Evolutionary conservation across 345 rosid species (phyloP), one percentile per base, ranked within the genome.

Genomic region (Dovyalis caffra): DNA sequence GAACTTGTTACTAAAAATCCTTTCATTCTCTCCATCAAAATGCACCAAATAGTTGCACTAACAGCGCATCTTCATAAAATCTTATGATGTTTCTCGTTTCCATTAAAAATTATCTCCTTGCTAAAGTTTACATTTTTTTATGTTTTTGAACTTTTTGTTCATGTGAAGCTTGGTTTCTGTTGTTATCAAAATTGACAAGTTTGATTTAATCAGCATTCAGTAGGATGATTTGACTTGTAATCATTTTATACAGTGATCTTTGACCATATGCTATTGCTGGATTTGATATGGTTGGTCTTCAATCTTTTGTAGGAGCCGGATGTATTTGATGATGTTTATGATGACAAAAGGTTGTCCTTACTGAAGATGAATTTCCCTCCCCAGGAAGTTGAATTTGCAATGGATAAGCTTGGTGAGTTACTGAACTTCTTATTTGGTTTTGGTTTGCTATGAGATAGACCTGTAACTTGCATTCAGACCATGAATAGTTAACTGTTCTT

Each of bases 311-410:
- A 95, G 99, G 99, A 93, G 80, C 88, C 87, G 74, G 89, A 85
- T 77, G 81, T 75, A 49, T 82, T 82, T 49, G 77, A 83, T 53
- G 89, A 79, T 71, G 71, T 72, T 74, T 25, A 67, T 32, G 74
- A 87, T 70, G 89, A 84, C 62, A 87, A 80, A 86, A 86, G 89
- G 78, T 80, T 78, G 45, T 71, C 86, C 66, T 86, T 95, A 74
- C 86, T 89, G 29, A 71, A 79, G 85, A 95, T 95, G 99, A 83
- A 86, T 63, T 95, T 90, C 83, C 83, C 94, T 10, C 81, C 71
- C 34, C 75, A 85, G 51, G 89, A 89, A 67, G 85, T 93, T 64
- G 96, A 93, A 28, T 80, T 87, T 77, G 98, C 98, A 57, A 77
- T 95, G 69, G 87, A 84, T 66, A 93, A 78, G 78, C 97, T 90